Percentiles rank a stretch among this genome's conserved stretches.
Evolutionary conservation across 768 basidiomycete species (phyloP).

Genomic region (Leccinum rimulosum): DNA sequence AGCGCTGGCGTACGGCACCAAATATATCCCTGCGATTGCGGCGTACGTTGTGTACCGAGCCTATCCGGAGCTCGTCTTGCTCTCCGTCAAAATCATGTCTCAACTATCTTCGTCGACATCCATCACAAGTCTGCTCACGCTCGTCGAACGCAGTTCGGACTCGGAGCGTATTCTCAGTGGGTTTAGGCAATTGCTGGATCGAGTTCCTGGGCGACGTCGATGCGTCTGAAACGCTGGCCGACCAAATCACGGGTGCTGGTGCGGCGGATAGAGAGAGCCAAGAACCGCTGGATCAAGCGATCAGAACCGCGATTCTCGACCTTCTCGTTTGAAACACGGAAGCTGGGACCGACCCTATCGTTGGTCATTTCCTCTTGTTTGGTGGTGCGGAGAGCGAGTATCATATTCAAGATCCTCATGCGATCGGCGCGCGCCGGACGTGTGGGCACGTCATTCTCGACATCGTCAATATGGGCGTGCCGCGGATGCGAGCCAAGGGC

Average conservation of each 20-base stretch:
- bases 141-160: conserved; percentile 78
- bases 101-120: conserved; percentile 21
- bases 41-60: conserved; percentile 69
- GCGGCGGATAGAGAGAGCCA: conserved; percentile 51
- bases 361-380: conserved; percentile 87
- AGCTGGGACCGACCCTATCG: conserved; percentile 63
- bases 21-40: conserved; percentile 78
- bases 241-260: conserved; percentile 71
- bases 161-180: conserved; percentile 84
- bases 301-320: conserved; percentile 74
- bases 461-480: conserved; percentile 70
- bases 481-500: conserved; percentile 47
- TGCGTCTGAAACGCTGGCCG: conserved; percentile 55
- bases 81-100: too few relatives aligned
- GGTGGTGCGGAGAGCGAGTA: conserved; percentile 55
- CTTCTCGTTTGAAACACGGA: conserved; percentile 77
- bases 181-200: conserved; percentile 66
- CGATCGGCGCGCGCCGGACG: conserved; percentile 63
- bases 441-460: conserved; percentile 82
- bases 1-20: conserved; percentile 65
- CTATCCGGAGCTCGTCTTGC: too few relatives aligned
- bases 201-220: conserved; percentile 64
- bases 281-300: conserved; percentile 60
- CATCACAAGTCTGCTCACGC: conserved; percentile 72
- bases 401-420: conserved; percentile 76